Percentiles rank a stretch among this genome's conserved stretches.
Evolutionary conservation across 2,329 filamentous ascomycete species (phyloP).

Genomic region (Emergomyces orientalis): DNA sequence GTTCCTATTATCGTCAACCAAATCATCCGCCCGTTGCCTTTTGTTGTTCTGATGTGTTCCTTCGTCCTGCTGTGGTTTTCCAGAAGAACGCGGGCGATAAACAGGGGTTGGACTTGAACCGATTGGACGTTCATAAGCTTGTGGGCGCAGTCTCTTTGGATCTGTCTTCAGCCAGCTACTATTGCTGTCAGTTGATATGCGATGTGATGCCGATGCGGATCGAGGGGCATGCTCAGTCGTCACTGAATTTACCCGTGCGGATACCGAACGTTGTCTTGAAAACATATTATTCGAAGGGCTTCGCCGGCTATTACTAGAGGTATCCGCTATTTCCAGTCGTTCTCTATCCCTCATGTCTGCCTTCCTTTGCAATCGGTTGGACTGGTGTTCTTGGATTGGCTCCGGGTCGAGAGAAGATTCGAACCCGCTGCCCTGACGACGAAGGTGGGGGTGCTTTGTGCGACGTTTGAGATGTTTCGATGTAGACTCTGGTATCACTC

Average conservation of each 20-base stretch:
- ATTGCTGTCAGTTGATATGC: background rate
- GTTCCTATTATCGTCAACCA: background rate
- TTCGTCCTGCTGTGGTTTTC: background rate
- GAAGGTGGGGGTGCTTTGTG: background rate
- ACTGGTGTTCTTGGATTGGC: background rate
- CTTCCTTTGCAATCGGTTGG: background rate
- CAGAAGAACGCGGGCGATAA: slow-evolving; percentile 2
- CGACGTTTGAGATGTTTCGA: background rate
- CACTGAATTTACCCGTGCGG: background rate
- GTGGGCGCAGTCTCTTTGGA: background rate
- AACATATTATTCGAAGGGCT: background rate
- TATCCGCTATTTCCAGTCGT: background rate
- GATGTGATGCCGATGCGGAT: background rate
- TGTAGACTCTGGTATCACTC: background rate
- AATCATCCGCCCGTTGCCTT: background rate
- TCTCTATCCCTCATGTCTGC: background rate
- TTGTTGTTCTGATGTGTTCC: background rate
- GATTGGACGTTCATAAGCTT: slow-evolving; percentile 1
- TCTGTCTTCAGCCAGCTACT: slow-evolving; percentile 13
- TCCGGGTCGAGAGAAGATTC: background rate
- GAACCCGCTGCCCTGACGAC: background rate
- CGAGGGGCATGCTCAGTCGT: background rate
- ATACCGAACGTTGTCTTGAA: background rate
- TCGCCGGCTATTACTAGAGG: background rate
- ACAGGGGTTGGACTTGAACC: slow-evolving; percentile 13